These are phyloP conservation scores for Beauveria pseudobassiana DNA, from an alignment of 2,329 filamentous ascomycete genomes.

Conservation along the genomic window DNA sequence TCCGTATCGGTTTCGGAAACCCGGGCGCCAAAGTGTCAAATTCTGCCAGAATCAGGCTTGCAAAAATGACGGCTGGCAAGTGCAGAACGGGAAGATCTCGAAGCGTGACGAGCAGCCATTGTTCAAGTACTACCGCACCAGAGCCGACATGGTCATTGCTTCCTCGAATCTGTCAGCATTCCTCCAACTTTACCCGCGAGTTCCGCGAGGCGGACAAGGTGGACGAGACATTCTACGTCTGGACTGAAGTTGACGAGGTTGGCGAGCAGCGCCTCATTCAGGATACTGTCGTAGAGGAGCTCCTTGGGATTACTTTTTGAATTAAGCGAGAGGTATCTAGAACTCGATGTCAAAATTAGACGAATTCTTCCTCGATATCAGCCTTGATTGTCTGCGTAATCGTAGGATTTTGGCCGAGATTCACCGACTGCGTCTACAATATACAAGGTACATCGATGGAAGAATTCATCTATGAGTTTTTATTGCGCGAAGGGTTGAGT, in stretches of 20 bases:
- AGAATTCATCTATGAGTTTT: no score
- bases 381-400: no score
- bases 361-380: no score
- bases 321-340: not conserved
- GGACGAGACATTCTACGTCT: conserved; percentile 6
- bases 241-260: conserved; percentile 5
- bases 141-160: conserved; percentile 14
- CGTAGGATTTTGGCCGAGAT: no score
- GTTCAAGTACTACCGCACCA: conserved; percentile 16
- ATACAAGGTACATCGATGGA: no score
- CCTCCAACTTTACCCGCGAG: conserved; percentile 14
- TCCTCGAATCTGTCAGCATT: conserved; percentile 10
- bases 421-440: no score
- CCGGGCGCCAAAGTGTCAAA: conserved; percentile 10
- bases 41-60: conserved; percentile 16
- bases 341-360: no score
- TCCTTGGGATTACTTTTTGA: conserved; percentile 5
- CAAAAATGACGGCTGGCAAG: conserved; percentile 16
- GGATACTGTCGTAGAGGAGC: conserved; percentile 14
- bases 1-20: conserved; percentile 16
- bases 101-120: conserved; percentile 10
- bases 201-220: conserved; percentile 11
- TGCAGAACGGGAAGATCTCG: conserved; percentile 13
- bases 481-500: no score
- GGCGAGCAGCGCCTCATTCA: conserved; percentile 12